These are phyloP conservation scores for Aspergillus puulaauensis DNA, from an alignment of 2,329 filamentous ascomycete genomes.

Conservation along the genomic window DNA sequence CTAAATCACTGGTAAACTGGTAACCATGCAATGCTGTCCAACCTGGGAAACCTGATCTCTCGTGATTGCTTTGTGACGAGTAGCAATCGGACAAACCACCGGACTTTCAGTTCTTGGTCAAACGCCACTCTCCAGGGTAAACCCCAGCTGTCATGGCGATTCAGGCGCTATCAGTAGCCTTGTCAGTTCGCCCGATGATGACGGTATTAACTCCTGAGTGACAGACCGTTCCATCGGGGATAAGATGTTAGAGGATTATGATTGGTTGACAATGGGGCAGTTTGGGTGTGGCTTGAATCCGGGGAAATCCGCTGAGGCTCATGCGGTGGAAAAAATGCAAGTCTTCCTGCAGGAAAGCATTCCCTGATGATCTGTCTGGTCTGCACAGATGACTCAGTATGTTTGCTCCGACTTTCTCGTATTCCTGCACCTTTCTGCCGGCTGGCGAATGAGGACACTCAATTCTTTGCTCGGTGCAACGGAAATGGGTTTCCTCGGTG, in stretches of 20 bases:
- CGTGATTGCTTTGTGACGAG: not conserved
- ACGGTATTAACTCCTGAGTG: not conserved
- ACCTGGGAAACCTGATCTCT: not conserved
- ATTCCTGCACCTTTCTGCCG: conserved; percentile 2
- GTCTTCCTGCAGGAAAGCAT: conserved; percentile 1
- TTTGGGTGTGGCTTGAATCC: conserved; percentile 12
- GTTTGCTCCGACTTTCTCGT: not conserved
- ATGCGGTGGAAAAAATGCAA: not conserved
- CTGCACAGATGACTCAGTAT: not conserved
- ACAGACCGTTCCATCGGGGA: conserved; percentile 1
- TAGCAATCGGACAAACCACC: not conserved
- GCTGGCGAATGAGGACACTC: not conserved
- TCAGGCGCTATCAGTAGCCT: not conserved
- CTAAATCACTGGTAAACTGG: too few relatives aligned
- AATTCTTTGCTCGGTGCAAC: not conserved
- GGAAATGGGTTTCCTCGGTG: conserved; percentile 5
- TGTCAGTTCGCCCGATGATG: not conserved
- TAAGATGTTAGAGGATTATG: not conserved
- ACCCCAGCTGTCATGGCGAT: not conserved
- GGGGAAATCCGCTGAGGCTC: conserved; percentile 11
- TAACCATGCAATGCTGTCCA: not conserved
- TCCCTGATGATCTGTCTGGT: not conserved
- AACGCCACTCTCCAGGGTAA: not conserved
- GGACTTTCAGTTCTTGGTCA: not conserved
- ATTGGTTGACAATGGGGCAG: conserved; percentile 8